Conservation (phyloP, 2,329 filamentous ascomycete species). For the Monilinia laxa region DNA sequence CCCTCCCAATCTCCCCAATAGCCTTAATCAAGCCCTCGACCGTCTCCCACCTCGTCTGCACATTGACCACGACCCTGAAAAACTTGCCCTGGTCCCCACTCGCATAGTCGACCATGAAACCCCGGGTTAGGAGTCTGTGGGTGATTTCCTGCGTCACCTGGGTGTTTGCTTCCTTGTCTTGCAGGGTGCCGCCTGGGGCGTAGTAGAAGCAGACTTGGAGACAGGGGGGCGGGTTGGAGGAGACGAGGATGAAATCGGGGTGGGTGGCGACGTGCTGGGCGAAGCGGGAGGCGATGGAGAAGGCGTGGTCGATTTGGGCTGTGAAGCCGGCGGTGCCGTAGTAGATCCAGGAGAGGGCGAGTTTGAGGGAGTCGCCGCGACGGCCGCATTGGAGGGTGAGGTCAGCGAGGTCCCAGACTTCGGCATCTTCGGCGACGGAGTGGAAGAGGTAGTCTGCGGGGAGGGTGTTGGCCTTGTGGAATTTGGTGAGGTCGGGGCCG, state of each 20-base stretch:
- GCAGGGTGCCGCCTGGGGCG: constrained; percentile 54
- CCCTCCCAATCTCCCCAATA: constrained; percentile 46
- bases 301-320: constrained; percentile 68
- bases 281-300: constrained; percentile 69
- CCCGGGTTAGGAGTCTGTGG: constrained; percentile 53
- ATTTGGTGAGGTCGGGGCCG: constrained; percentile 69
- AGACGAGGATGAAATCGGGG: constrained; percentile 68
- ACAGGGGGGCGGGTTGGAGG: constrained; percentile 76
- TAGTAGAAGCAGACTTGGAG: constrained; percentile 96
- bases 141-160: constrained; percentile 56
- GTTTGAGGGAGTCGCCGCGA: constrained; percentile 79
- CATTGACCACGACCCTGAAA: constrained; percentile 68
- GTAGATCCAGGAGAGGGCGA: constrained; percentile 87
- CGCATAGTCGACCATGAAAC: constrained; percentile 65
- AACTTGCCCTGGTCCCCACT: constrained; percentile 60
- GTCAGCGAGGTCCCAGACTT: constrained; percentile 87
- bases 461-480: constrained; percentile 82
- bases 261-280: constrained; percentile 55
- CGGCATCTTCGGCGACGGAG: constrained; percentile 42
- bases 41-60: constrained; percentile 57
- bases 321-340: constrained; percentile 77
- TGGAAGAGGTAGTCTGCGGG: constrained; percentile 87
- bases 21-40: constrained; percentile 61
- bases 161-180: constrained; percentile 49
- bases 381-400: constrained; percentile 92